Base-by-base conservation (phyloP, 345 rosid genomes). In the Turnera subulata region DNA sequence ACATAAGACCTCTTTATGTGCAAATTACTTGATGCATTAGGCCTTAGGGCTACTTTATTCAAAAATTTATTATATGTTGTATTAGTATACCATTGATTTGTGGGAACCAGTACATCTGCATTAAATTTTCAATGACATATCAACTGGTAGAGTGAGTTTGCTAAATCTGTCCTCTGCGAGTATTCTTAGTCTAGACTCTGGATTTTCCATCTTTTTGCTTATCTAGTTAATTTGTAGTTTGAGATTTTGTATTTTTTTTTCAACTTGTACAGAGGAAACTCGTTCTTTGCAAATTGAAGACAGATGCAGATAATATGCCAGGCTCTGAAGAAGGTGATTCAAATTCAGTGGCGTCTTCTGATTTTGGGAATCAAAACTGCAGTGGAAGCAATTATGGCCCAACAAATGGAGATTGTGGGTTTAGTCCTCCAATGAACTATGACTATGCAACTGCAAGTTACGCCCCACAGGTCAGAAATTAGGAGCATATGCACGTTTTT, bases 271-370 rank as follows among this genome's bases (percentile, higher is more conserved):
- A 62, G 57, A 17, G 43, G 49, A 61, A 49, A 0, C 40, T 48
- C 3, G 46, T 57, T n/a, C 29, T 65, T 2, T 56, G 62, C 63
- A 65, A 57, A 14, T 29, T 65, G 12, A 65, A 50, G 63, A 57
- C 39, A 23, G 15, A 43, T 12, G 15, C 7, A 6, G 47, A 40
- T 6, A 46, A 37, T 15, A 23, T 35, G 29, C 54, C 67, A 18
- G 16, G 10, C 50, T 2, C 1, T 1, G 61, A 32, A 42, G 50
- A 57, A 58, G 44, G 44, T 15, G 56, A 57, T 29, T 33, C 63
- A 11, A 57, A 40, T 20, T 26, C 19, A 11, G 12, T 11, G 0
- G 23, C 21, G 14, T 21, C 37, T 23, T 11, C 20, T 22, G 12
- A 15, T 23, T 1, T 5, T 21, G 59, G 24, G 6, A 18, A 21